Evolutionary conservation across 2,329 filamentous ascomycete genomes (phyloP).

Genomic region (Moelleriella libera): DNA sequence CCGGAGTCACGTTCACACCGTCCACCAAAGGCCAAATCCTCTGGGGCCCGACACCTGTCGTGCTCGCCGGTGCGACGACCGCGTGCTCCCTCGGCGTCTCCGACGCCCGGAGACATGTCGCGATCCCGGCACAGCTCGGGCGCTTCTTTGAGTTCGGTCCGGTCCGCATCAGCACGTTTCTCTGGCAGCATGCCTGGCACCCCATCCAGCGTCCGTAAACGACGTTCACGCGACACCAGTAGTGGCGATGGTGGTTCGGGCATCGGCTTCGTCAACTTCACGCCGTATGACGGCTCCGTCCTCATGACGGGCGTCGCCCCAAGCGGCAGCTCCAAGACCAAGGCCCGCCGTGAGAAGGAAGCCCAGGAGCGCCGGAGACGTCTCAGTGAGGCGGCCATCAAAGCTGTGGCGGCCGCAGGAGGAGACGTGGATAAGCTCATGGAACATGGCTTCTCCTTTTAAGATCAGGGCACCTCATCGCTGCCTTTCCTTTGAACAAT

Average conservation of each 20-base stretch:
- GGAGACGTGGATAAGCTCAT: constrained; percentile 46
- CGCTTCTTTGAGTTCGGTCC: constrained; percentile 18
- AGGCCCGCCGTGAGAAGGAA: constrained; percentile 82
- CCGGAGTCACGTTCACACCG: constrained; percentile 24
- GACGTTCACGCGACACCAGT: constrained; percentile 21
- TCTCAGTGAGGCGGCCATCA: constrained; percentile 53
- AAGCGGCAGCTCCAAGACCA: constrained; percentile 84
- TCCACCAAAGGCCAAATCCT: constrained; percentile 38
- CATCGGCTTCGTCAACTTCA: constrained; percentile 78
- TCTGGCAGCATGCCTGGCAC: constrained; percentile 22
- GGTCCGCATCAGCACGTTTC: constrained; percentile 20
- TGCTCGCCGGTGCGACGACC: constrained; percentile 27
- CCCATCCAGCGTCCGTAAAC: constrained; percentile 23
- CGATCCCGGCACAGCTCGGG: constrained; percentile 25
- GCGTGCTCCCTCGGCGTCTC: constrained; percentile 23
- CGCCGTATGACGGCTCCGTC: constrained; percentile 60
- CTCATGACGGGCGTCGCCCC: constrained; percentile 86
- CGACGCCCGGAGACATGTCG: constrained; percentile 18
- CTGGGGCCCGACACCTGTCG: constrained; percentile 34
- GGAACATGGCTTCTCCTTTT: constrained; percentile 34
- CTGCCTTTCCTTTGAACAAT: no score
- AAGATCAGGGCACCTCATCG: background rate
- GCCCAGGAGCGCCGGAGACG: constrained; percentile 60
- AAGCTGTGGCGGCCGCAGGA: constrained; percentile 55
- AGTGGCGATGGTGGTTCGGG: constrained; percentile 13